A percentile compares a stretch with the other conserved stretches of the same genome.
Conservation (phyloP, 257 asterid genomes). For the Forsythia suspensa region DNA sequence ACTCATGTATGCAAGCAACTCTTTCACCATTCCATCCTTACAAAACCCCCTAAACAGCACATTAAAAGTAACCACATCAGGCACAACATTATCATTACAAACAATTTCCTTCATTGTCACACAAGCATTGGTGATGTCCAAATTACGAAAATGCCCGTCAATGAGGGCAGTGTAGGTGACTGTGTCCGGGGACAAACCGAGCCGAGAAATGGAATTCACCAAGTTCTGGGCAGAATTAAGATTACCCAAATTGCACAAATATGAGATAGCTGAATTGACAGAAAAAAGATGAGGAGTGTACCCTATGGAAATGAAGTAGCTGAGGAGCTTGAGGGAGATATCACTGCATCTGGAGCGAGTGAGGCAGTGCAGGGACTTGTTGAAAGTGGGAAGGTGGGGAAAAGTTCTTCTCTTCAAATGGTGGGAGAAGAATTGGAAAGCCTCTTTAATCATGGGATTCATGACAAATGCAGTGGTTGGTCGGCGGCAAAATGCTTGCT, state of each 20-base stretch:
- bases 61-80: slow-evolving; percentile 15
- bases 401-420: slow-evolving; percentile 10
- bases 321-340: slow-evolving; percentile 24
- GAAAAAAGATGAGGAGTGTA: slow-evolving; percentile 24
- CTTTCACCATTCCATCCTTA: slow-evolving; percentile 14
- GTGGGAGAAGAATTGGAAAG: slow-evolving; percentile 10
- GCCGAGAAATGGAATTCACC: slow-evolving; percentile 12
- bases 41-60: slow-evolving; percentile 11
- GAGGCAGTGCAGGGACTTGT: slow-evolving; percentile 22
- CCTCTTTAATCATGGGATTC: slow-evolving; percentile 18
- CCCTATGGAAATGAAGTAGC: slow-evolving; percentile 18
- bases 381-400: slow-evolving; percentile 16
- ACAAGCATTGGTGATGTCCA: slow-evolving; percentile 16
- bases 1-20: slow-evolving; percentile 13
- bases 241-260: slow-evolving; percentile 17
- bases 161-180: slow-evolving; percentile 18
- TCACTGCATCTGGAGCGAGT: slow-evolving; percentile 20
- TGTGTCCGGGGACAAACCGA: slow-evolving; percentile 15
- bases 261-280: slow-evolving; percentile 19
- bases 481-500: too few relatives aligned
- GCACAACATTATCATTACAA: slow-evolving; percentile 3
- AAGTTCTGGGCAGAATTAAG: slow-evolving; percentile 20
- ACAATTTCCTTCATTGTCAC: slow-evolving; percentile 7
- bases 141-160: slow-evolving; percentile 12
- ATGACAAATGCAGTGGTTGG: too few relatives aligned